These are phyloP conservation scores for Blastobotrys terrestris DNA, from an alignment of 805 yeast genomes.

Conservation along the genomic window DNA sequence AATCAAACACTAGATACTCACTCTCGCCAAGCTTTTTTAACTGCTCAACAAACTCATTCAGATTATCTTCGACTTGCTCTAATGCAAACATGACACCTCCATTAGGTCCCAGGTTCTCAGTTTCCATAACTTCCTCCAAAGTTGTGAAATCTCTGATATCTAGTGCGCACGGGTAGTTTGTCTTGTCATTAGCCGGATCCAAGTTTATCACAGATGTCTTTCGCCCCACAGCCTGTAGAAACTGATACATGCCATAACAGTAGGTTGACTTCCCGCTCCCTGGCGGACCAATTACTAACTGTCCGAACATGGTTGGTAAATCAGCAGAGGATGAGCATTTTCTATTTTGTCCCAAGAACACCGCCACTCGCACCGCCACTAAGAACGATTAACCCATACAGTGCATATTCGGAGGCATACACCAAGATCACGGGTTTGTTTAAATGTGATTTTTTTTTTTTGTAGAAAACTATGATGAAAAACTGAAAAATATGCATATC, in stretches of 20 bases:
- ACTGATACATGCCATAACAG: constrained; percentile 87
- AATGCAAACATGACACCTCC: constrained; percentile 90
- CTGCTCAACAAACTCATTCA: constrained; percentile 53
- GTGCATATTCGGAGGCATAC: neutral
- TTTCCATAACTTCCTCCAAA: constrained; percentile 71
- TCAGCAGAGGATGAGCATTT: neutral
- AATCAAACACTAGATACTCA: constrained; percentile 72
- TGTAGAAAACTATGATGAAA: too few species aligned
- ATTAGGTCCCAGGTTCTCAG: constrained; percentile 69
- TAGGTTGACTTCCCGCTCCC: constrained; percentile 97
- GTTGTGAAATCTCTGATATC: constrained; percentile 75
- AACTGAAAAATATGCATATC: too few species aligned
- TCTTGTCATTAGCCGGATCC: constrained; percentile 83
- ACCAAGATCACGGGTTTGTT: neutral
- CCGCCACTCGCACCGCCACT: neutral
- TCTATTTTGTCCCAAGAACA: neutral
- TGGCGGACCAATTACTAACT: constrained; percentile 95
- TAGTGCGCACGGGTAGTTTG: constrained; percentile 65
- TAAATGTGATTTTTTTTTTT: too few species aligned
- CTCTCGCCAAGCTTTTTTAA: constrained; percentile 50
- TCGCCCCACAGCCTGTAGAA: constrained; percentile 89
- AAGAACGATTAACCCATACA: neutral
- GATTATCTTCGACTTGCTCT: constrained; percentile 49
- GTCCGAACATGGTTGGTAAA: constrained; percentile 46
- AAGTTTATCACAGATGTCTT: constrained; percentile 77